phyloP scores from a whole-genome alignment of 1,139 yeast genomes.

The Lodderomyces parapsilosis region DNA sequence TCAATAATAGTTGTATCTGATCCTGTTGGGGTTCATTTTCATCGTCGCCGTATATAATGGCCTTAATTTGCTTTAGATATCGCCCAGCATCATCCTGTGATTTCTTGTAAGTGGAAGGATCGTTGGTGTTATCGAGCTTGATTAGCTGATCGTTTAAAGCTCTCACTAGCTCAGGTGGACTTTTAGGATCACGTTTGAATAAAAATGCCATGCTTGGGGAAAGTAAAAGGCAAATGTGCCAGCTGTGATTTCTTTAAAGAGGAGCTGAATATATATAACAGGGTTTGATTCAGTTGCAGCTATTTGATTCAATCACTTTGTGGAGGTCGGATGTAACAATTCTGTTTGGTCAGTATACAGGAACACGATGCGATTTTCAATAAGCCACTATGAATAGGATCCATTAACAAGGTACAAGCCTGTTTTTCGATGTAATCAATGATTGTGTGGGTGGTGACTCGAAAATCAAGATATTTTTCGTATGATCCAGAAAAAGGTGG shows the following conservation, averaged over 20 bases:
- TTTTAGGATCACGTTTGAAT: slow-evolving; percentile 88
- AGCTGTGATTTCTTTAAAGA: not conserved
- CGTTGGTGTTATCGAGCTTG: slow-evolving; percentile 58
- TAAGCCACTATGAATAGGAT: no score
- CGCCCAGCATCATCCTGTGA: slow-evolving; percentile 77
- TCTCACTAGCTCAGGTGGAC: slow-evolving; percentile 81
- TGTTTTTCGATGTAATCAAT: no score
- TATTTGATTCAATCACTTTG: not conserved
- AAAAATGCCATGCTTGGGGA: slow-evolving; percentile 68
- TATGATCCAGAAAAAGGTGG: not conserved
- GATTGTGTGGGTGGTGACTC: not conserved
- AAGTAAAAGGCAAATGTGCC: not conserved
- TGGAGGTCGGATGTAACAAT: not conserved
- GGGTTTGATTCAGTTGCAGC: not conserved
- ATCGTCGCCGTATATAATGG: slow-evolving; percentile 74
- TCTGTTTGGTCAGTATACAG: not conserved
- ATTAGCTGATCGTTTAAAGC: slow-evolving; percentile 70
- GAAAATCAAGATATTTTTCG: not conserved
- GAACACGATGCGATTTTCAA: no score
- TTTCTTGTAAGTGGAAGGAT: slow-evolving; percentile 42
- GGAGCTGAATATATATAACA: not conserved
- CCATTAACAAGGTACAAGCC: no score
- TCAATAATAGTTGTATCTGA: slow-evolving; percentile 68
- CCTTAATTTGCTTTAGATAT: slow-evolving; percentile 63
- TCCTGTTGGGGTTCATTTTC: slow-evolving; percentile 71